Conservation (phyloP, 2,329 filamentous ascomycete genomes). For the Trichoderma sp. region DNA sequence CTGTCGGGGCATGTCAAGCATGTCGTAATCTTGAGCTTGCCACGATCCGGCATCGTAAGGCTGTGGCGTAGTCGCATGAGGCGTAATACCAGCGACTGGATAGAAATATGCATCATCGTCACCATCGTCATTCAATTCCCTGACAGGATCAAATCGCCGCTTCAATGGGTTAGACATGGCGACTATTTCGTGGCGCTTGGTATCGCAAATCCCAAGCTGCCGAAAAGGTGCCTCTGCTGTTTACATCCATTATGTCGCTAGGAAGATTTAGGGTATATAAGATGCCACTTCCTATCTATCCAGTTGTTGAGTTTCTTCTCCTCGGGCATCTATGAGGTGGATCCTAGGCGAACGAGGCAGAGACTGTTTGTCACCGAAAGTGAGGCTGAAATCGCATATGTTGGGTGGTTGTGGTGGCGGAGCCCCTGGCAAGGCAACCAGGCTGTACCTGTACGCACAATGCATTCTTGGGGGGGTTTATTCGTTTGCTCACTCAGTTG, state of each 20-base stretch:
- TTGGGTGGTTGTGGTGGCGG: background rate
- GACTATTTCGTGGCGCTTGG: too few relatives aligned
- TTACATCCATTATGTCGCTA: background rate
- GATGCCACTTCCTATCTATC: background rate
- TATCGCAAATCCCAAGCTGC: too few relatives aligned
- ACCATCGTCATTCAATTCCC: background rate
- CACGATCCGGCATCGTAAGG: background rate
- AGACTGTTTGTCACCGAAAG: background rate
- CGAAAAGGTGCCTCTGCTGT: background rate
- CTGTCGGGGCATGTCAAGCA: background rate
- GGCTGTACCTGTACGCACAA: background rate
- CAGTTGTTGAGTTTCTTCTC: too few relatives aligned
- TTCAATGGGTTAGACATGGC: slow-evolving; percentile 12
- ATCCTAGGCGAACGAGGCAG: background rate
- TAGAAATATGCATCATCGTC: background rate
- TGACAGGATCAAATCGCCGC: background rate
- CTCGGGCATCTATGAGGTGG: background rate
- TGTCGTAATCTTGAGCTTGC: background rate
- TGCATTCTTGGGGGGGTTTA: background rate
- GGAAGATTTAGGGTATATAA: background rate
- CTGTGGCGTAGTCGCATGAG: background rate
- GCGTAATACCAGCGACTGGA: background rate
- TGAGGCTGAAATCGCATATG: background rate
- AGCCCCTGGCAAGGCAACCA: slow-evolving; percentile 2
- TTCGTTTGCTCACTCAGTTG: background rate